Base-by-base conservation (phyloP, 176 grass and related monocot genomes). In the Eragrostis curvula region DNA sequence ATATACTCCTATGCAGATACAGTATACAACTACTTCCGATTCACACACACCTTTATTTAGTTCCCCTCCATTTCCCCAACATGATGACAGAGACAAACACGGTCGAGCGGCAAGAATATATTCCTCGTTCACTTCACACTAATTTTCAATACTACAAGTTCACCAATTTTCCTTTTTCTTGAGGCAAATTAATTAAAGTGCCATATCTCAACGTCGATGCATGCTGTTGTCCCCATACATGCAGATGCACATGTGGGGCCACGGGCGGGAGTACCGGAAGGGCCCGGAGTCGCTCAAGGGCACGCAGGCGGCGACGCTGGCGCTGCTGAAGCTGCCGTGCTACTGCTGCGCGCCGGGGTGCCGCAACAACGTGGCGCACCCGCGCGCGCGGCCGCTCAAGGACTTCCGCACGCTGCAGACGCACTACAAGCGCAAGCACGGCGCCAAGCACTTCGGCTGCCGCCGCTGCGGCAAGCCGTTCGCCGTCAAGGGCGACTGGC, bases 241-340 rank as follows among this genome's bases (percentile, higher is more conserved):
- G 73, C 86, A 99, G 97, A 99, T 99, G 97, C 97, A 99, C 62
- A 99, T 99, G 97, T 99, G 97, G 97, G 93, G 97, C 63, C 97
- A 99, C 83, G 97, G 97, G 4, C 86, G 92, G 6, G 91, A 99
- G 80, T 99, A 96, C 87, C 81, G 97, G 46, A 99, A 96, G 85
- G 97, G 97, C 2, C 87, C 87, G 39, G 87, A 96, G 53, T 99
- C 93, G 1, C 97, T 99, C 17, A 96, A 85, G 83, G 97, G 97
- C 14, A 87, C 82, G 36, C 85, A 90, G 50, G 75, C 87, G 64
- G 73, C 73, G 73, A 77, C 88, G 66, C 58, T 96, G 28, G 88
- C 84, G 82, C 51, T 96, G 85, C 91, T 96, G 12, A 95, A 91
- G 89, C 85, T 96, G 12, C 97, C 93, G 44, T 99, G 97, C 83